Base-by-base conservation (phyloP, 2,329 filamentous ascomycete species). In the Byssoonygena ceratinophila region DNA sequence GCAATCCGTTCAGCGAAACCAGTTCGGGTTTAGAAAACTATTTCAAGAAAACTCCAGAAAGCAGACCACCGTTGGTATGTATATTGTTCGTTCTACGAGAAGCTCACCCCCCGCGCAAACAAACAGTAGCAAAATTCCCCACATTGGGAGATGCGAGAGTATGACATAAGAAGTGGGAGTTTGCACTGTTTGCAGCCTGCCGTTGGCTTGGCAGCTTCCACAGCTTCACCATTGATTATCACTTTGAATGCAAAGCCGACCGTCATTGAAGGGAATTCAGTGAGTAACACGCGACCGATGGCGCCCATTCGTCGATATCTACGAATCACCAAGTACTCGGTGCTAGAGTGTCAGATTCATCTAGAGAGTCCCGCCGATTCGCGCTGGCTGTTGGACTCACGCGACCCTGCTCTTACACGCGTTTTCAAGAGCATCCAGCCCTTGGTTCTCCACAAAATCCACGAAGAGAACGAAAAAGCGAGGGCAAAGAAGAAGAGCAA, bases 271-370 rank as follows among this genome's bases (percentile, higher is more conserved):
- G 2, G 6, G n/a, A 18, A 16, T 31, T 29, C 11, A 31, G 41
- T 16, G n/a, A 3, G 20, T 12, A 37, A 7, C 20, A 44, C 40
- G 16, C 8, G 3, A 32, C 11, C 20, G 48, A 96, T 96, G 90
- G 85, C 89, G 11, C 90, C 90, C 9, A 81, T 95, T 45, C 82
- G 90, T 54, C 81, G 90, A 61, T 96, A 97, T 66, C 77, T 97
- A 52, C 82, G 91, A 49, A 94, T 97, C 61, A 91, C 86, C 52
- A 90, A 91, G 65, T 87, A 88, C 68, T 95, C 91, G 3, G 89
- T 96, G 29, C 78, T 98, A n/a, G 92, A 98, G 76, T 89, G 87
- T 58, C 89, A 90, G 59, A 92, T 98, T 60, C 97, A 97, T 69
- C 81, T 96, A 44, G 91, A 97, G 59, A 90, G 91, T 61, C 92